Percentiles rank a stretch among this genome's conserved stretches.
phyloP scores from a whole-genome alignment of 1,284 basidiomycete genomes.

The Malassezia equina region DNA sequence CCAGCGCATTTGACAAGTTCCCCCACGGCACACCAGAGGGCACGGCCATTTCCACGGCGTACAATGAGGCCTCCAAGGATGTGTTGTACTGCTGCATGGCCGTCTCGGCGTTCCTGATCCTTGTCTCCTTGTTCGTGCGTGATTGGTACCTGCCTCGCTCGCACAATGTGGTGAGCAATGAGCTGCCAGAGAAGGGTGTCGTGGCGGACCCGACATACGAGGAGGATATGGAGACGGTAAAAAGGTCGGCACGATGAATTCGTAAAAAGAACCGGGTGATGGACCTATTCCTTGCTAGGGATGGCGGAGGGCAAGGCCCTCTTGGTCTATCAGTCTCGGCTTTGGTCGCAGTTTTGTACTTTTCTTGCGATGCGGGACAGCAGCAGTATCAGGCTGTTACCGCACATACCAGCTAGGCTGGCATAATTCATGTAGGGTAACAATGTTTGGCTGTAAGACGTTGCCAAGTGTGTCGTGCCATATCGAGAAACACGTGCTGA shows the following conservation, averaged over 20 bases:
- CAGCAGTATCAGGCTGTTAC: no score
- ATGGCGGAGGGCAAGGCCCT: no score
- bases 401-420: background rate
- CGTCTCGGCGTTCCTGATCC: slow-evolving; percentile 30
- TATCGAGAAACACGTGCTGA: slow-evolving; percentile 19
- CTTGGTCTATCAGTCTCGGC: no score
- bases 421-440: background rate
- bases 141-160: slow-evolving; percentile 34
- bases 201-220: slow-evolving; percentile 6
- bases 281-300: no score
- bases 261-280: no score
- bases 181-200: slow-evolving; percentile 29
- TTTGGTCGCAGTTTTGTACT: no score
- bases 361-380: no score
- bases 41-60: slow-evolving; percentile 26
- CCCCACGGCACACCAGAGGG: slow-evolving; percentile 28
- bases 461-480: slow-evolving; percentile 22
- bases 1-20: slow-evolving; percentile 18
- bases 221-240: background rate
- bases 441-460: slow-evolving; percentile 6
- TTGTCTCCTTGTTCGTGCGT: slow-evolving; percentile 27
- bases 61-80: slow-evolving; percentile 34
- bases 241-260: no score
- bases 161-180: slow-evolving; percentile 44
- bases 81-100: slow-evolving; percentile 34